Percentiles rank a stretch among this genome's conserved stretches.
Conservation (phyloP, 768 basidiomycete species). For the Melanogaster broomeanus region DNA sequence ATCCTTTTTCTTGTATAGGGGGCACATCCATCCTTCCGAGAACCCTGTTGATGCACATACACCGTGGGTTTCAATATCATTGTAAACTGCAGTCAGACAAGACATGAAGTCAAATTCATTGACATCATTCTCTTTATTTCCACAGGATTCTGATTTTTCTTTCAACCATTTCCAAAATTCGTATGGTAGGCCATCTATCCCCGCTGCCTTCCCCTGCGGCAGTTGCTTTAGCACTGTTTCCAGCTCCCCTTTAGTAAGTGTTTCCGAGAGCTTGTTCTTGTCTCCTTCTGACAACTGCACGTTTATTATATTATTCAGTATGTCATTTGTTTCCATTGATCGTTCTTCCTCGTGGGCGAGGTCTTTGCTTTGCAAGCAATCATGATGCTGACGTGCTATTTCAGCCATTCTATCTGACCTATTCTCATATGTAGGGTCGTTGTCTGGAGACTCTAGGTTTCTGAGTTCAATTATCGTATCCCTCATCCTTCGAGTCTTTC, state of each 20-base stretch:
- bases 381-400: slow-evolving; percentile 13
- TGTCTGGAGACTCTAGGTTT: not conserved
- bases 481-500: slow-evolving; percentile 7
- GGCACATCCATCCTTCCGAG: slow-evolving; percentile 35
- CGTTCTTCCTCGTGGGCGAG: not conserved
- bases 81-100: not conserved
- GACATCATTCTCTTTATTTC: not conserved
- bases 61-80: slow-evolving; percentile 32
- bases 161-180: slow-evolving; percentile 25
- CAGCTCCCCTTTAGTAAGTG: too few relatives aligned
- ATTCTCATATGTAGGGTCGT: accelerated
- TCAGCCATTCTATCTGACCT: slow-evolving; percentile 34
- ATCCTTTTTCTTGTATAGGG: slow-evolving; percentile 44
- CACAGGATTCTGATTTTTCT: too few relatives aligned
- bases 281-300: not conserved
- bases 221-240: slow-evolving; percentile 3
- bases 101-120: slow-evolving; percentile 5
- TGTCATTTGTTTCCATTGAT: not conserved
- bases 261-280: slow-evolving; percentile 23
- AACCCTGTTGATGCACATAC: slow-evolving; percentile 15
- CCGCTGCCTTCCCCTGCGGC: slow-evolving; percentile 20
- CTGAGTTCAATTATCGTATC: slow-evolving; percentile 19
- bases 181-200: slow-evolving; percentile 28
- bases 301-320: too few relatives aligned
- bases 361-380: slow-evolving; percentile 22